Percentiles rank a stretch among this genome's conserved stretches.
phyloP scores from a whole-genome alignment of 2,329 filamentous ascomycete species.

The Chrysoporthe deuterocubensis region DNA sequence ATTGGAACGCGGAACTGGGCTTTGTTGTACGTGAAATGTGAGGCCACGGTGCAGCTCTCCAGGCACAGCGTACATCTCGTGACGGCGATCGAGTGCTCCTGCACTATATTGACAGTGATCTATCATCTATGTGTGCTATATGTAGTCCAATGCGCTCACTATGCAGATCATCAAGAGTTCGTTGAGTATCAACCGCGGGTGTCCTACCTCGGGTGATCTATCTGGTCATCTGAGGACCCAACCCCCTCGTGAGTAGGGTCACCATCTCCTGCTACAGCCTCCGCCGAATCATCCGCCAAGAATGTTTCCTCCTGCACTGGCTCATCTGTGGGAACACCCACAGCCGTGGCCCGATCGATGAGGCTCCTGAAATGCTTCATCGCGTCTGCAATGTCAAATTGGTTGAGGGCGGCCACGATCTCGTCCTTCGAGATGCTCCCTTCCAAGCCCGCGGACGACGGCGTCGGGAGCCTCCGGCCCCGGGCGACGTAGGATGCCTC shows the following conservation, averaged over 20 bases:
- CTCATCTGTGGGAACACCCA: background rate
- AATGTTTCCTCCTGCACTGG: too few species aligned
- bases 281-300: background rate
- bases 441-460: background rate
- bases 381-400: slow-evolving; percentile 4
- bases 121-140: background rate
- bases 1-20: too few species aligned
- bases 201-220: background rate
- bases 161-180: background rate
- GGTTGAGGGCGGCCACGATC: background rate
- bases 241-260: background rate
- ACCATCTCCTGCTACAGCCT: background rate
- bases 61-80: background rate
- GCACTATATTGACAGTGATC: background rate
- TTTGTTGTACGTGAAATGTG: background rate
- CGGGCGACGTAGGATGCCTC: slow-evolving; percentile 17
- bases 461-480: background rate
- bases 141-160: background rate
- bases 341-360: background rate
- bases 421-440: background rate
- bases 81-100: background rate
- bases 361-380: background rate
- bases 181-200: background rate
- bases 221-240: background rate
- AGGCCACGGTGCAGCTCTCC: background rate